A percentile compares a stretch with the other conserved stretches of the same genome.
These are phyloP conservation scores for Fusarium tuaranense DNA, from an alignment of 2,329 filamentous ascomycete species.

Conservation along the genomic window DNA sequence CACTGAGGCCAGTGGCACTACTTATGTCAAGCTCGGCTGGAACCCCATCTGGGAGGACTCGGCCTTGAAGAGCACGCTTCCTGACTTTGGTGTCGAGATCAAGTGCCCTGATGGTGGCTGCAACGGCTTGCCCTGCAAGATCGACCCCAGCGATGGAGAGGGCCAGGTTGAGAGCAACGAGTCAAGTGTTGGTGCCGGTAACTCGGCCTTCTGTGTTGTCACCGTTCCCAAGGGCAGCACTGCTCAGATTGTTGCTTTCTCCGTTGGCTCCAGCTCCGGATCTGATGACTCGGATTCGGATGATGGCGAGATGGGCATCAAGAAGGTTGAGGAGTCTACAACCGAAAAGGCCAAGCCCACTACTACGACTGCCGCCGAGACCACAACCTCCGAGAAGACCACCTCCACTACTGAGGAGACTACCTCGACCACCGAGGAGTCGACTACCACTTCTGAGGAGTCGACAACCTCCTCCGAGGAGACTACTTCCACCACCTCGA, in stretches of 20 bases:
- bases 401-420: constrained; percentile 34
- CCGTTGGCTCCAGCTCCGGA: constrained; percentile 51
- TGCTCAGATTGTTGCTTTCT: constrained; percentile 75
- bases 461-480: constrained; percentile 27
- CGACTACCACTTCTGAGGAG: constrained; percentile 30
- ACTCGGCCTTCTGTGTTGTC: constrained; percentile 79
- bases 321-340: constrained; percentile 15
- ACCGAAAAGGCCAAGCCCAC: constrained; percentile 39
- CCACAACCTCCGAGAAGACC: constrained; percentile 29
- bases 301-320: not conserved
- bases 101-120: constrained; percentile 75
- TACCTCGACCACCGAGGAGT: constrained; percentile 20
- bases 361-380: constrained; percentile 23
- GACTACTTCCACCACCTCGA: constrained; percentile 25
- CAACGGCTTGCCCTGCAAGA: constrained; percentile 79
- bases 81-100: constrained; percentile 76
- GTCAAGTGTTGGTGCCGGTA: constrained; percentile 71
- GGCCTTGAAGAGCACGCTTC: constrained; percentile 66
- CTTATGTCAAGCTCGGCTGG: constrained; percentile 81
- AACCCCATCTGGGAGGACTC: constrained; percentile 78
- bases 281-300: constrained; percentile 6
- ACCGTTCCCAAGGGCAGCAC: constrained; percentile 75
- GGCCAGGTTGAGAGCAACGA: constrained; percentile 70
- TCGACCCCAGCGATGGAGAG: constrained; percentile 69
- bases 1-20: constrained; percentile 71